Base-by-base conservation (phyloP, 2,329 filamentous ascomycete genomes). In the Aureobasidium sp. region DNA sequence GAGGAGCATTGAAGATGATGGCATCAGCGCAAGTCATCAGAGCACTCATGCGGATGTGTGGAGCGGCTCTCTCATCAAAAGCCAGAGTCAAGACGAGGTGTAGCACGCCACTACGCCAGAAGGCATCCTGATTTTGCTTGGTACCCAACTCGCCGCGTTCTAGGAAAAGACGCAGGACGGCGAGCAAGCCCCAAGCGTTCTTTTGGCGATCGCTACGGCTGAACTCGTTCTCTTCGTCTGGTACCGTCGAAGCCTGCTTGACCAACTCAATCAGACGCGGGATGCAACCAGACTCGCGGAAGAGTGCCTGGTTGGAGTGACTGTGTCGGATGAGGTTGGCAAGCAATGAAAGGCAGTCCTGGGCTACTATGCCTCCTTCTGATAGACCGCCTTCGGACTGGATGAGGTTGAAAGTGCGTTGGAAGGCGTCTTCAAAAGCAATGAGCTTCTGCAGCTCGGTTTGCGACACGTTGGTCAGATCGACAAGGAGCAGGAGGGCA, bases 371-470 rank as follows among this genome's bases (percentile, higher is more conserved):
- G 45, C 90, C 91, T 17, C 94, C 94, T 68, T 95, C 87, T 5
- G 82, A 82, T 48, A 99, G 78, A 2, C 87, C 88, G 0, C 94
- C 94, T 69, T 99, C 94, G 0, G 82, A 79, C 66, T 87, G 83
- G 59, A 99, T 89, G 59, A 97, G 87, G 48, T 81, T 81, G 72
- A 97, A 97, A 29, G 95, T 79, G 47, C 88, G 86, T 64, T 94
- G 91, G 69, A 97, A 97, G 0, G 92, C 90, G 79, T 91, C 93
- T 70, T 97, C 91, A 67, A 97, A 97, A 0, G 91, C 94, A 27
- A 97, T 92, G 1, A 97, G 82, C 74, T 97, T 97, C 72, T 97
- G 92, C 58, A 99, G 84, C 69, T 97, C 92, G 45, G 87, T 78
- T 9, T 93, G 96, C 0, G 87, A 87, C 34, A 91, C 90, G 51